Base-by-base conservation (phyloP, 129 eudicot species). In the Scalesia atractyloides region DNA sequence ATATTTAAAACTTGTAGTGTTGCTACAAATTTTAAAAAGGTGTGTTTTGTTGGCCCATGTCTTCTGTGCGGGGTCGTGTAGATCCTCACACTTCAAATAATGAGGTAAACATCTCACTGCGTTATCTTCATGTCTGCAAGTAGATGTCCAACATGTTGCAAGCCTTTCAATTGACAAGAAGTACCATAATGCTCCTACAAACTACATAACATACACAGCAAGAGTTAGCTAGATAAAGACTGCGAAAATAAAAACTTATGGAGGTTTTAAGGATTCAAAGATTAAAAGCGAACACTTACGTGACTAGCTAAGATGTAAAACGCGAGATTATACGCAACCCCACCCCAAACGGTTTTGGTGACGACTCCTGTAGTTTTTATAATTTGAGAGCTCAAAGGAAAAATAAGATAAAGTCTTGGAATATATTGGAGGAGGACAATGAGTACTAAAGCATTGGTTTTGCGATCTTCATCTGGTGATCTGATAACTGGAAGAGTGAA, bases 271-370 rank as follows among this genome's bases (percentile, higher is more conserved):
- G 62, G 80, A 13, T 58, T 14, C 16, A 41, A n/a, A 22, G 51
- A 41, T n/a, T 53, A 70, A 18, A 33, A 22, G 22, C 13, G 37
- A 13, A 14, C 64, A 75, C 95, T 20, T 81, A 93, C 97, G 75
- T 93, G 98, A 74, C 98, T 93, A 17, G 97, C 97, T 76, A 93
- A 70, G 91, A 90, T 87, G 82, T 87, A 93, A 52, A 90, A 81
- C 7, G 88, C 76, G 8, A 93, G 89, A 87, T 93, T 89, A 64
- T 93, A 93, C 1, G 96, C 97, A 8, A 95, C 98, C 9, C 98
- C 98, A 1, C 96, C 96, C 98, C 98, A 90, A 13, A 95, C 98
- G 2, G 98, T 93, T 41, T 83, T 87, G 50, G 96, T 82, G 73
- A 90, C 84, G 15, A 90, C 89, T 53, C 98, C 98, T 34, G 96